A percentile compares a stretch with the other conserved stretches of the same genome.
Conservation (phyloP, 192 early-diverging fungal genomes). For the Backusella circina region DNA sequence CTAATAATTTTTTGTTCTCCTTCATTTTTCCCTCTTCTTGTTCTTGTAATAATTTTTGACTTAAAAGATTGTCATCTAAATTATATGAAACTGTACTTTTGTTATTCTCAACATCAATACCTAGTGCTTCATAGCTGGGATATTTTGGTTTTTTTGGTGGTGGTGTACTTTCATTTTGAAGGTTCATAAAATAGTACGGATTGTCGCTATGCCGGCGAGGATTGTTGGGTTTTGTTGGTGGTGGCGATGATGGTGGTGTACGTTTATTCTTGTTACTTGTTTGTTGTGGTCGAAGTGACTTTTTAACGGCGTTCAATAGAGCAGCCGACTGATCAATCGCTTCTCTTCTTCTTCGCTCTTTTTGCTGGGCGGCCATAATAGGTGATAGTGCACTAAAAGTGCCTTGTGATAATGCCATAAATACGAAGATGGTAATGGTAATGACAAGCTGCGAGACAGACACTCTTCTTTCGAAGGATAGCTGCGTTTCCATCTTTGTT, state of each 20-base stretch:
- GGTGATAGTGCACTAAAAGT: constrained; percentile 32
- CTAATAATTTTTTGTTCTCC: not conserved
- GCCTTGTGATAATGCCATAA: constrained; percentile 38
- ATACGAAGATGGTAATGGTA: constrained; percentile 31
- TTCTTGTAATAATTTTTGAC: not conserved
- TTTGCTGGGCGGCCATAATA: constrained; percentile 29
- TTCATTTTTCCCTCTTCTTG: not conserved
- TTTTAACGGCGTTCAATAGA: not conserved
- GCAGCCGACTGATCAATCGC: constrained; percentile 3
- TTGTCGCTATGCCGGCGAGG: constrained; percentile 2
- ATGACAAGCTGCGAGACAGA: constrained; percentile 35
- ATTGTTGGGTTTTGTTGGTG: not conserved
- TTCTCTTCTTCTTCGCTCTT: constrained; percentile 26
- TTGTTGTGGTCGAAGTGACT: not conserved
- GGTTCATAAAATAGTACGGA: not conserved
- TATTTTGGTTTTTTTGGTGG: not conserved
- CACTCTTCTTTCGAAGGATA: constrained; percentile 43
- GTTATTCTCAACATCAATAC: not conserved
- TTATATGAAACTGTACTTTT: not conserved
- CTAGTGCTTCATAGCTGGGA: not conserved
- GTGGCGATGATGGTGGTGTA: not conserved
- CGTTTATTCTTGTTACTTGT: not conserved
- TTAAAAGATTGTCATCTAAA: not conserved
- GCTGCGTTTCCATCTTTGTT: constrained; percentile 10
- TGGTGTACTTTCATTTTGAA: not conserved